Percentiles rank a stretch among this genome's conserved stretches.
Conservation (phyloP, 164 flowering plant species). For the Dillenia suffruticosa region DNA sequence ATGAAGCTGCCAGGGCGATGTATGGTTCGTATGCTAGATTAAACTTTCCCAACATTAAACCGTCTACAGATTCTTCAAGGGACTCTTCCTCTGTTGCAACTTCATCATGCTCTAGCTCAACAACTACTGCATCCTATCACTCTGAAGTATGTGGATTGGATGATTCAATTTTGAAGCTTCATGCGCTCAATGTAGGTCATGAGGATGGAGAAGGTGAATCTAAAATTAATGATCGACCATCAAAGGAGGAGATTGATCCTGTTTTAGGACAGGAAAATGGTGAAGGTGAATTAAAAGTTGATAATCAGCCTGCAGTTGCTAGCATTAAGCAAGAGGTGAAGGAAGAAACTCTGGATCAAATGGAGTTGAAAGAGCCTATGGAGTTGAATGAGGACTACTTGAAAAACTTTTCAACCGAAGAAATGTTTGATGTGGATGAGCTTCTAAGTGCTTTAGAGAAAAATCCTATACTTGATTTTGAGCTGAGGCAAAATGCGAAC, state of each 20-base stretch:
- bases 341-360: conserved; percentile 7
- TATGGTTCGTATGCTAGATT: not conserved
- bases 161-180: conserved; percentile 7
- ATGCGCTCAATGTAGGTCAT: not conserved
- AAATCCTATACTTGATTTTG: not conserved
- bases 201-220: conserved; percentile 14
- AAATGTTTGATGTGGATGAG: conserved; percentile 54
- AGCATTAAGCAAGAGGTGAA: conserved; percentile 13
- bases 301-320: not conserved
- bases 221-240: not conserved
- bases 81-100: conserved; percentile 2
- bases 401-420: conserved; percentile 25
- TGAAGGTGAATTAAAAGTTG: too few species aligned
- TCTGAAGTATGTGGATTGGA: conserved; percentile 14
- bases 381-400: not conserved
- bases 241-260: too few species aligned
- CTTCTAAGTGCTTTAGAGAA: conserved; percentile 12
- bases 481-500: not conserved
- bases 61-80: not conserved
- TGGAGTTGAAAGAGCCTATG: not conserved
- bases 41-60: not conserved
- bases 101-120: conserved; percentile 2
- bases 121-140: conserved; percentile 12
- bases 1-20: conserved; percentile 1
- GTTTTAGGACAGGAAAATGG: too few species aligned